phyloP scores from a whole-genome alignment of 2,329 filamentous ascomycete species.

The Phialocephala subalpina region DNA sequence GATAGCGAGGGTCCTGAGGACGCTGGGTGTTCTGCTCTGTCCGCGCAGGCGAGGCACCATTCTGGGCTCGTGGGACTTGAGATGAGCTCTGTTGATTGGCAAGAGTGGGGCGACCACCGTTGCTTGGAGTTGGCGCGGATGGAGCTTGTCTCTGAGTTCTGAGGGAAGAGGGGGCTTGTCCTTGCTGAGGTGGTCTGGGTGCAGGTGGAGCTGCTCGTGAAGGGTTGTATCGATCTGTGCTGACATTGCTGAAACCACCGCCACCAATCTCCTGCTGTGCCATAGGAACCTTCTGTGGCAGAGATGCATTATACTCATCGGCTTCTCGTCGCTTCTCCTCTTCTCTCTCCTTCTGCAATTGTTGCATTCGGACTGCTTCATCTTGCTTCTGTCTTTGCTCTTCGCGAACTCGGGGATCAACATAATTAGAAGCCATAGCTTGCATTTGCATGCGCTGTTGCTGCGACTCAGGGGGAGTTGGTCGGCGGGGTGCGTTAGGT shows the following conservation, averaged over 20 bases:
- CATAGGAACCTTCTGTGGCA: constrained; percentile 83
- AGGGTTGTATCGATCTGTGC: constrained; percentile 80
- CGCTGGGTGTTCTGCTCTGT: constrained; percentile 51
- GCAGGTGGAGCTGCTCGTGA: constrained; percentile 84
- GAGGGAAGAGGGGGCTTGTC: constrained; percentile 60
- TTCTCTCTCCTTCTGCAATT: constrained; percentile 56
- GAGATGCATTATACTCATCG: constrained; percentile 87
- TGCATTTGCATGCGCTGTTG: constrained; percentile 67
- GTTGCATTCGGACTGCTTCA: constrained; percentile 62
- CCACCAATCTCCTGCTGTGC: constrained; percentile 91
- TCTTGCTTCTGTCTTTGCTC: constrained; percentile 69
- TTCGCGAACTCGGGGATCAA: constrained; percentile 55
- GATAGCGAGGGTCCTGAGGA: constrained; percentile 42
- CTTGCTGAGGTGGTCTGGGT: constrained; percentile 65
- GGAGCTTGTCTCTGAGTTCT: constrained; percentile 84
- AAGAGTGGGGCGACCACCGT: constrained; percentile 54
- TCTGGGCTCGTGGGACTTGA: constrained; percentile 48
- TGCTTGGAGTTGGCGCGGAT: constrained; percentile 65
- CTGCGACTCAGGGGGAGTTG: constrained; percentile 51
- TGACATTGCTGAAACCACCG: constrained; percentile 49
- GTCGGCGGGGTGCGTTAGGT: constrained; percentile 49
- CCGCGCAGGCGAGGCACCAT: constrained; percentile 48
- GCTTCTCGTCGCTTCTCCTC: constrained; percentile 78
- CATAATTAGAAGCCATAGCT: constrained; percentile 62
- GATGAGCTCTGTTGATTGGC: constrained; percentile 59